phyloP scores from a whole-genome alignment of 2,329 filamentous ascomycete genomes.

The Aspergillus pseudonomiae region DNA sequence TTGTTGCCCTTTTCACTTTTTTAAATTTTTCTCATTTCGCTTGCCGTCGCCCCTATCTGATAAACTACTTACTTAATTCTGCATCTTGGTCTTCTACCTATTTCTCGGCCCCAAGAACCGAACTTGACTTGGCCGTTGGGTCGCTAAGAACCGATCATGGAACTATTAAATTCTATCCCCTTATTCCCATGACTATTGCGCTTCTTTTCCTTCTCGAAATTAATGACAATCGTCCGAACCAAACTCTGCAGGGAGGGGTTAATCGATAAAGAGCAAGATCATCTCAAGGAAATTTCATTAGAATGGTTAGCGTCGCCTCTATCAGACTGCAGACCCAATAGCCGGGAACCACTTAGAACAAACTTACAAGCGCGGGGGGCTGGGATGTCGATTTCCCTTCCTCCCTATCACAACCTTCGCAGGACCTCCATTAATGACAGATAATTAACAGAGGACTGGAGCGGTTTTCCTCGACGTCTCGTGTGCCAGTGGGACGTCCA shows the following conservation, averaged over 20 bases:
- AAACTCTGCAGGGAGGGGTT: constrained; percentile 10
- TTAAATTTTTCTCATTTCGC: background rate
- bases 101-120: background rate
- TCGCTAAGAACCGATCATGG: constrained; percentile 11
- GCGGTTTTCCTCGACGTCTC: constrained; percentile 3
- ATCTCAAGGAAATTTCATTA: constrained; percentile 4
- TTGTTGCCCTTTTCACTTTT: background rate
- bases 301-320: background rate
- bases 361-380: constrained; percentile 7
- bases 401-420: constrained; percentile 13
- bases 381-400: background rate
- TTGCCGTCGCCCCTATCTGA: background rate
- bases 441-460: constrained; percentile 11
- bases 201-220: constrained; percentile 3
- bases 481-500: constrained; percentile 12
- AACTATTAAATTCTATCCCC: background rate
- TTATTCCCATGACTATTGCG: constrained; percentile 1
- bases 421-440: constrained; percentile 9
- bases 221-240: constrained; percentile 9
- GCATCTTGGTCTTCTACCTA: background rate
- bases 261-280: constrained; percentile 11
- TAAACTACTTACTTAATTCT: background rate
- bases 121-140: constrained; percentile 5
- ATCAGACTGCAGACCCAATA: constrained; percentile 10
- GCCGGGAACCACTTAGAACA: constrained; percentile 15